Evolutionary conservation across 495 filamentous ascomycete genomes (phyloP).

Genomic region (Podospora fimiseda): DNA sequence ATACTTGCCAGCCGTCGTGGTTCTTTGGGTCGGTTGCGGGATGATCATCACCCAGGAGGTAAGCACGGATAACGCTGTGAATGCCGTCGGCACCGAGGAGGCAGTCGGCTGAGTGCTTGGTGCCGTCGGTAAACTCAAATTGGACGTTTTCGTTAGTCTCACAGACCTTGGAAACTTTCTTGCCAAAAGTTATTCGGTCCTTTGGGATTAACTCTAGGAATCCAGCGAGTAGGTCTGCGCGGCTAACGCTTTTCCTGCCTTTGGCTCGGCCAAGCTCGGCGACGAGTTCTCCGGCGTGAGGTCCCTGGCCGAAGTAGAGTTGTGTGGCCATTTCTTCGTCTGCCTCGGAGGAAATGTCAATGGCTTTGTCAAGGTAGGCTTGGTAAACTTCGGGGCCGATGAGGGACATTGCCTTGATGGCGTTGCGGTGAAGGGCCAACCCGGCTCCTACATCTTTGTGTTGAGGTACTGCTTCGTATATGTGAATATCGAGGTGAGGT

Average conservation of each 20-base stretch:
- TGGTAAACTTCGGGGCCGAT: slow-evolving; percentile 28
- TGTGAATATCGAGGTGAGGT: slow-evolving; percentile 24
- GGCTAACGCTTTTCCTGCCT: slow-evolving; percentile 32
- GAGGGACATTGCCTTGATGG: slow-evolving; percentile 30
- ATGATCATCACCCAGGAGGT: slow-evolving; percentile 35
- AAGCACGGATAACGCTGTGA: slow-evolving; percentile 33
- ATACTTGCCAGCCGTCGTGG: slow-evolving; percentile 39
- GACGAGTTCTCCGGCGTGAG: slow-evolving; percentile 23
- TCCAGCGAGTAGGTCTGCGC: slow-evolving; percentile 30
- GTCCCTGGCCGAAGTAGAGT: slow-evolving; percentile 30
- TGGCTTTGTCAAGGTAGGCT: slow-evolving; percentile 32
- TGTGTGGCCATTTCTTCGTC: slow-evolving; percentile 30
- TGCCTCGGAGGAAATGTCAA: slow-evolving; percentile 24
- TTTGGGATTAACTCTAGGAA: slow-evolving; percentile 26
- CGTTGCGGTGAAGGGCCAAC: slow-evolving; percentile 33
- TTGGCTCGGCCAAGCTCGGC: slow-evolving; percentile 36
- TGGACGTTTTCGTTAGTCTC: slow-evolving; percentile 15
- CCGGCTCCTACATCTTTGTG: slow-evolving; percentile 35
- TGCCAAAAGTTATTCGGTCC: slow-evolving; percentile 24
- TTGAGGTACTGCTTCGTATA: slow-evolving; percentile 27
- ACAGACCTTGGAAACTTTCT: slow-evolving; percentile 20
- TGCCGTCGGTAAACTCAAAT: slow-evolving; percentile 32
- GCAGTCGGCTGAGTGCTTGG: slow-evolving; percentile 24
- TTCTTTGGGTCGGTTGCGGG: slow-evolving; percentile 35
- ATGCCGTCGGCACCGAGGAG: slow-evolving; percentile 45